These are phyloP conservation scores for Termitomyces sp. DNA, from an alignment of 768 basidiomycete species.

Conservation along the genomic window DNA sequence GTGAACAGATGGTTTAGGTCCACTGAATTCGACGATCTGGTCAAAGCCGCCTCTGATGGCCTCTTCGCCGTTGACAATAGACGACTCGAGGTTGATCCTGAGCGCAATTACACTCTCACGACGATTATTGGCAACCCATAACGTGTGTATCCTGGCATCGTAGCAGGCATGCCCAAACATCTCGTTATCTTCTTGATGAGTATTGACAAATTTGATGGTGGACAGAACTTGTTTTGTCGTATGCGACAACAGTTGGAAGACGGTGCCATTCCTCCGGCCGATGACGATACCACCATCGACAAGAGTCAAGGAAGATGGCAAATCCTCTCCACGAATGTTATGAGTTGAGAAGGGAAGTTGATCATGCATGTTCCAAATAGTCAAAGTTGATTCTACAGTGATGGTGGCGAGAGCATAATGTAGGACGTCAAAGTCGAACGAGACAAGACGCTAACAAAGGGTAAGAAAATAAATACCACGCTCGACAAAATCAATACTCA, in stretches of 20 bases:
- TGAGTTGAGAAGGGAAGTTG: slow-evolving; percentile 72
- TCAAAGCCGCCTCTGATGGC: slow-evolving; percentile 67
- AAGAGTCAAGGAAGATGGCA: slow-evolving; percentile 81
- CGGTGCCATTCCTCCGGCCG: slow-evolving; percentile 80
- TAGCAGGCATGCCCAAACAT: slow-evolving; percentile 91
- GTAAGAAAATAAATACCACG: neutral
- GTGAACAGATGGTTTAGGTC: slow-evolving; percentile 84
- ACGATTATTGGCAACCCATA: slow-evolving; percentile 86
- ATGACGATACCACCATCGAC: slow-evolving; percentile 85
- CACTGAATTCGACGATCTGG: slow-evolving; percentile 79
- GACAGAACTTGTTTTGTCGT: slow-evolving; percentile 73
- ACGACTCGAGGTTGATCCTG: slow-evolving; percentile 68
- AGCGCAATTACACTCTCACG: slow-evolving; percentile 83
- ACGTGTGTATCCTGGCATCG: slow-evolving; percentile 79
- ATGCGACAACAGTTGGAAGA: slow-evolving; percentile 80
- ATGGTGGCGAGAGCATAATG: slow-evolving; percentile 80
- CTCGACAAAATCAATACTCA: slow-evolving; percentile 36
- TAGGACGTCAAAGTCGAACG: slow-evolving; percentile 81
- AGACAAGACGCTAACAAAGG: slow-evolving; percentile 60
- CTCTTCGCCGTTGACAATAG: slow-evolving; percentile 60
- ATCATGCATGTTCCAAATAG: slow-evolving; percentile 81
- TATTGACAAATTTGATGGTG: slow-evolving; percentile 76
- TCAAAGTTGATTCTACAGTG: slow-evolving; percentile 78
- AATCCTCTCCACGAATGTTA: slow-evolving; percentile 76
- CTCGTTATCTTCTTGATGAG: slow-evolving; percentile 66